Percentiles rank a stretch among this genome's conserved stretches.
Conservation (phyloP, 2,329 filamentous ascomycete species). For the Neopestalotiopsis clavispora region DNA sequence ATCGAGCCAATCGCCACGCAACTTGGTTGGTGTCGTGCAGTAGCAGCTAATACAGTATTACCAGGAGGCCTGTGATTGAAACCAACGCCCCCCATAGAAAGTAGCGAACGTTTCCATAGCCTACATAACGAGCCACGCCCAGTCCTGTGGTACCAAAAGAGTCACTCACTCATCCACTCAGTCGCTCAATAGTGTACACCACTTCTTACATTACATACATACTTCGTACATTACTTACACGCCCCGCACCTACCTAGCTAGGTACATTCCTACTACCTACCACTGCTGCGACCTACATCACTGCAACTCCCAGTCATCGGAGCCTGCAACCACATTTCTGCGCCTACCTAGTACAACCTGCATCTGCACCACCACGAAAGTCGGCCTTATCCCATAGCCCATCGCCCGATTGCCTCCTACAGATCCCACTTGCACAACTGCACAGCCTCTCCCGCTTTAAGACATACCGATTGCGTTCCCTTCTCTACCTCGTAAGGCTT, state of each 20-base stretch:
- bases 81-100: background rate
- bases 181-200: too few species aligned
- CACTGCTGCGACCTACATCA: background rate
- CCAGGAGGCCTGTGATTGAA: background rate
- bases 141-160: too few species aligned
- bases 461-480: background rate
- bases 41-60: background rate
- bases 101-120: too few species aligned
- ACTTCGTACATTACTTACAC: too few species aligned
- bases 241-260: background rate
- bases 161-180: too few species aligned
- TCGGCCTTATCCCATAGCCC: conserved; percentile 11
- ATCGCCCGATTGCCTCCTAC: background rate
- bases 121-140: too few species aligned
- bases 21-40: background rate
- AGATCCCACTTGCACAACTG: background rate
- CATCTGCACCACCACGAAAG: conserved; percentile 9
- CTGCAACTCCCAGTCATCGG: background rate
- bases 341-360: background rate
- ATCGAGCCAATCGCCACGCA: background rate
- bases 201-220: too few species aligned
- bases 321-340: background rate
- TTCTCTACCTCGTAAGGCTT: background rate
- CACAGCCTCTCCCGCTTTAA: background rate
- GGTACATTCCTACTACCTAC: background rate